Evolutionary conservation across 371 early-diverging fungal genomes (phyloP).

Genomic region (Mortierella sp.): DNA sequence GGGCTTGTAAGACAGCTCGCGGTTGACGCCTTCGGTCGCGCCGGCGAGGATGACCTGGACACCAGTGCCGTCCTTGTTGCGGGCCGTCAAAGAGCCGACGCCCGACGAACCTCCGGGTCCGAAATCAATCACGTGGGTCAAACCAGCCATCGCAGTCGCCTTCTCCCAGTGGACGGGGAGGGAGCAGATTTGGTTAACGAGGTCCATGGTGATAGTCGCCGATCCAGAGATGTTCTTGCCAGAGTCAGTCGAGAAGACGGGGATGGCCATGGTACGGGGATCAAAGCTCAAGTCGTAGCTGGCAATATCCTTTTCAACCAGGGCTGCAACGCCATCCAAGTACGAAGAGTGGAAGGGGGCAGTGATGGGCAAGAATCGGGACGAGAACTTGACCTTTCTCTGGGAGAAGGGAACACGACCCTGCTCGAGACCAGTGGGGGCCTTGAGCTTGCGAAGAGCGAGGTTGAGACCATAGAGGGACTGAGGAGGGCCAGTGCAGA

Average conservation of each 20-base stretch:
- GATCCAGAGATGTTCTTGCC: slow-evolving; percentile 77
- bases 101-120: slow-evolving; percentile 95
- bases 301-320: slow-evolving; percentile 75
- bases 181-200: slow-evolving; percentile 87
- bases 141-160: slow-evolving; percentile 77
- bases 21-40: slow-evolving; percentile 74
- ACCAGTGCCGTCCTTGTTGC: slow-evolving; percentile 97
- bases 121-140: slow-evolving; percentile 95
- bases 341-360: slow-evolving; percentile 92
- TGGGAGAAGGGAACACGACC: slow-evolving; percentile 87
- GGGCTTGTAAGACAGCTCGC: slow-evolving; percentile 85
- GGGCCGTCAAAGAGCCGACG: slow-evolving; percentile 88
- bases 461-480: slow-evolving; percentile 92
- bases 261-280: slow-evolving; percentile 72
- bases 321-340: slow-evolving; percentile 73
- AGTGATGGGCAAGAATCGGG: slow-evolving; percentile 90
- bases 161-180: slow-evolving; percentile 91
- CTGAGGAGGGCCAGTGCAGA: slow-evolving; percentile 91
- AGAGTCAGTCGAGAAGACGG: slow-evolving; percentile 84
- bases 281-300: slow-evolving; percentile 70
- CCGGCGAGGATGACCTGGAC: slow-evolving; percentile 88
- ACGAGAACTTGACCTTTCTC: slow-evolving; percentile 88
- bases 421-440: slow-evolving; percentile 86
- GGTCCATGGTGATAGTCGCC: slow-evolving; percentile 70
- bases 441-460: slow-evolving; percentile 89